Base-by-base conservation (phyloP, 106 monocot species). In the Iris macrosiphon region DNA sequence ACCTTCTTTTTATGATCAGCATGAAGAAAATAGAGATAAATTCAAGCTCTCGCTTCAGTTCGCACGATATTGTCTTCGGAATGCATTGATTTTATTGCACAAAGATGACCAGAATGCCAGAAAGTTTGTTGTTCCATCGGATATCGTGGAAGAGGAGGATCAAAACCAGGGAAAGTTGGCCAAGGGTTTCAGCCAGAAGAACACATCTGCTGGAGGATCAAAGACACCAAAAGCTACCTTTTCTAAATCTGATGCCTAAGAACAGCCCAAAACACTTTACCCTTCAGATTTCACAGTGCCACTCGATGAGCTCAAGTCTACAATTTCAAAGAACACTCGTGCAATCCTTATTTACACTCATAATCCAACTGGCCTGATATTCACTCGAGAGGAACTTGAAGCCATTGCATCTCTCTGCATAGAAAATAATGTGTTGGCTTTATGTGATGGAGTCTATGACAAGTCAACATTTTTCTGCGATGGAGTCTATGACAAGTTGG, bases 311-410 rank as follows among this genome's bases (percentile, higher is more conserved):
- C 68, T 92, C 13, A 79, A 75, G 30, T 66, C 79, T 22, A 59
- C 67, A 11, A 60, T 92, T 49, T 64, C 82, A 7, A 73, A 57
- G 29, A 71, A 64, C 22, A 92, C 86, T 9, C 75, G 82, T 42
- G 92, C 92, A 1, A 68, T 92, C 55, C 60, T 92, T 50, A 73
- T 92, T 31, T 87, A 92, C 56, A 86, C 86, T 3, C 86, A 92
- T 58, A 92, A 92, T 62, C 92, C 92, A 8, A 92, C 92, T 26
- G 86, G 92, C 10, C 86, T 87, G 63, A 83, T 92, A 82, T 76
- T 92, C 65, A 73, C 73, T 22, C 64, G 70, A 40, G 79, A 70
- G 37, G 92, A 92, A 61, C 73, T 92, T 18, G 79, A 87, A 30
- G 34, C 57, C 35, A 83, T 92, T 65, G 76, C 92, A 9, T 16